Evolutionary conservation across 257 asterid species (phyloP).

Genomic region (Solanum commersonii): DNA sequence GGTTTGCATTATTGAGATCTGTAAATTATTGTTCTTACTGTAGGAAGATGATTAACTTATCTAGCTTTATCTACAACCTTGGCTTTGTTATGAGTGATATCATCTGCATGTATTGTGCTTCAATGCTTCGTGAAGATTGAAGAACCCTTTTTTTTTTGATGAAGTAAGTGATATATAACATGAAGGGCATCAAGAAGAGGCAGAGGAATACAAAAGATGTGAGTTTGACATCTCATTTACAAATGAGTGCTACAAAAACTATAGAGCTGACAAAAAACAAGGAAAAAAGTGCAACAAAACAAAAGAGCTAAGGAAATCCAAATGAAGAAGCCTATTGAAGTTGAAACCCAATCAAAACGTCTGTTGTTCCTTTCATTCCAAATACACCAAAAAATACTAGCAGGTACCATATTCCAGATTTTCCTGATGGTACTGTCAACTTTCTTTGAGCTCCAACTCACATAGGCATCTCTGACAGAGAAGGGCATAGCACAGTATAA

Average conservation of each 20-base stretch:
- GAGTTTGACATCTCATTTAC: not conserved
- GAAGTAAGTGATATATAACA: not conserved
- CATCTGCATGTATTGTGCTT: not conserved
- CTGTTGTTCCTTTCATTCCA: not conserved
- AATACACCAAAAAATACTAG: not conserved
- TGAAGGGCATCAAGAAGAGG: not conserved
- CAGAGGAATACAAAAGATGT: not conserved
- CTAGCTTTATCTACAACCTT: not conserved
- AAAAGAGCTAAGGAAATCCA: not conserved
- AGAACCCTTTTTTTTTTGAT: not conserved
- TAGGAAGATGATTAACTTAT: not conserved
- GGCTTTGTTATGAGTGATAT: not conserved
- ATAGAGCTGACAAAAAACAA: not conserved
- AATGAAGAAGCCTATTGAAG: not conserved
- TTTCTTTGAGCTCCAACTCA: not conserved
- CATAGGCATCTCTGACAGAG: not conserved
- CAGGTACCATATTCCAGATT: not conserved
- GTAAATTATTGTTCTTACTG: conserved; percentile 11
- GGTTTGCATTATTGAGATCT: conserved; percentile 29
- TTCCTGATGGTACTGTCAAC: not conserved
- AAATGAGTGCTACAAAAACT: not conserved
- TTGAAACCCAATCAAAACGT: not conserved
- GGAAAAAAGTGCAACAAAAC: not conserved
- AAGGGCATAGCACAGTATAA: not conserved
- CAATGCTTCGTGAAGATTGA: not conserved